phyloP scores from a whole-genome alignment of 2,329 filamentous ascomycete species.

The Fusarium falciforme region DNA sequence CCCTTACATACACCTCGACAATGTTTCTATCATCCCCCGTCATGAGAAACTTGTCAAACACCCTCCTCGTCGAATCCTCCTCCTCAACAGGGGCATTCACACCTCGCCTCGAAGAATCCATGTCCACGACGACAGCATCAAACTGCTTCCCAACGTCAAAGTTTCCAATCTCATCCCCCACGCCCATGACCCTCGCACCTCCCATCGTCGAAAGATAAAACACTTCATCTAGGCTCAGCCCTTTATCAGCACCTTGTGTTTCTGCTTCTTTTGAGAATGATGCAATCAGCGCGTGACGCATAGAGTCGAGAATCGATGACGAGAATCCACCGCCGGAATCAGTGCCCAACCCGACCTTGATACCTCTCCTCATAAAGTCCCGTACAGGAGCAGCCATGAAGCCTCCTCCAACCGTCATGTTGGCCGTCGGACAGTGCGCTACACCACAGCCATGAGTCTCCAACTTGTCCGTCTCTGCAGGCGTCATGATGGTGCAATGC shows the following conservation, averaged over 20 bases:
- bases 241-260: slow-evolving; percentile 55
- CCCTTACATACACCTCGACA: slow-evolving; percentile 63
- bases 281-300: slow-evolving; percentile 68
- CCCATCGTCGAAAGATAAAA: slow-evolving; percentile 72
- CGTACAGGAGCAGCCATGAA: slow-evolving; percentile 72
- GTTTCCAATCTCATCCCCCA: slow-evolving; percentile 65
- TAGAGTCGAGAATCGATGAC: slow-evolving; percentile 67
- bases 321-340: slow-evolving; percentile 74
- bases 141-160: slow-evolving; percentile 72
- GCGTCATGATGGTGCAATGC: slow-evolving; percentile 72
- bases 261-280: slow-evolving; percentile 60
- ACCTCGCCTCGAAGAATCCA: slow-evolving; percentile 47
- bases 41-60: slow-evolving; percentile 75
- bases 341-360: slow-evolving; percentile 75
- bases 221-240: slow-evolving; percentile 61
- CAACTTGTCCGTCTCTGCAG: slow-evolving; percentile 64
- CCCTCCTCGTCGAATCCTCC: slow-evolving; percentile 55
- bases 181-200: slow-evolving; percentile 67
- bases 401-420: slow-evolving; percentile 71
- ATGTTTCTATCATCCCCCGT: slow-evolving; percentile 74
- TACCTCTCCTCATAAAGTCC: slow-evolving; percentile 65
- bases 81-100: slow-evolving; percentile 66
- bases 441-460: slow-evolving; percentile 64
- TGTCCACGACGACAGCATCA: slow-evolving; percentile 65
- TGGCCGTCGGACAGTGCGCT: slow-evolving; percentile 73